phyloP scores from a whole-genome alignment of 352 stramenopile genomes.

The Phytophthora ohioensis region DNA sequence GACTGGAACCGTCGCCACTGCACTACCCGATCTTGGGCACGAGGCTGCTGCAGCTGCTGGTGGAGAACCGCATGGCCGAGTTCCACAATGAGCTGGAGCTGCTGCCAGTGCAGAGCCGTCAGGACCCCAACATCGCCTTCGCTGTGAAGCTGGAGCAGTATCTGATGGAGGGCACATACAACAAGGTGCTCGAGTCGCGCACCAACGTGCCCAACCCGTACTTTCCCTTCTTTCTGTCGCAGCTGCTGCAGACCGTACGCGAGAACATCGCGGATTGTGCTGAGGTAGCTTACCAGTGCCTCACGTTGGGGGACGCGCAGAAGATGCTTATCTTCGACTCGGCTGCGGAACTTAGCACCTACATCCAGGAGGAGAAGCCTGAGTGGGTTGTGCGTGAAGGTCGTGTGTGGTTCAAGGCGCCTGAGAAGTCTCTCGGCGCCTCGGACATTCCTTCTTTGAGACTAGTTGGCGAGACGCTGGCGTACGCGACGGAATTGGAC shows the following conservation, averaged over 20 bases:
- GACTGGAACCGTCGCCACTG: constrained; percentile 67
- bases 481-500: constrained; percentile 96
- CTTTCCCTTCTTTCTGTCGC: constrained; percentile 95
- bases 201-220: constrained; percentile 91
- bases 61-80: constrained; percentile 94
- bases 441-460: constrained; percentile 95
- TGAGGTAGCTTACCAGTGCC: constrained; percentile 94
- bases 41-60: constrained; percentile 90
- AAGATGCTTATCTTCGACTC: constrained; percentile 95
- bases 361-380: constrained; percentile 89
- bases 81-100: constrained; percentile 95
- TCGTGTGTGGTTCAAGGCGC: constrained; percentile 91
- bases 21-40: constrained; percentile 91
- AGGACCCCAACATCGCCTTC: constrained; percentile 90
- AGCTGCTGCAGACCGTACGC: constrained; percentile 94
- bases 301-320: constrained; percentile 88
- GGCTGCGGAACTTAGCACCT: constrained; percentile 79
- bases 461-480: constrained; percentile 95
- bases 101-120: constrained; percentile 81
- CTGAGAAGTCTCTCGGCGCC: constrained; percentile 86
- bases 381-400: constrained; percentile 92
- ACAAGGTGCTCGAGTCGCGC: constrained; percentile 91
- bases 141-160: constrained; percentile 93
- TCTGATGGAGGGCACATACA: constrained; percentile 94
- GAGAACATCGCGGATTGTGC: constrained; percentile 97